Evolutionary conservation across 345 rosid genomes (phyloP), one percentile per base, ranked within the genome.

Genomic region (Eucalyptus tenuipes): DNA sequence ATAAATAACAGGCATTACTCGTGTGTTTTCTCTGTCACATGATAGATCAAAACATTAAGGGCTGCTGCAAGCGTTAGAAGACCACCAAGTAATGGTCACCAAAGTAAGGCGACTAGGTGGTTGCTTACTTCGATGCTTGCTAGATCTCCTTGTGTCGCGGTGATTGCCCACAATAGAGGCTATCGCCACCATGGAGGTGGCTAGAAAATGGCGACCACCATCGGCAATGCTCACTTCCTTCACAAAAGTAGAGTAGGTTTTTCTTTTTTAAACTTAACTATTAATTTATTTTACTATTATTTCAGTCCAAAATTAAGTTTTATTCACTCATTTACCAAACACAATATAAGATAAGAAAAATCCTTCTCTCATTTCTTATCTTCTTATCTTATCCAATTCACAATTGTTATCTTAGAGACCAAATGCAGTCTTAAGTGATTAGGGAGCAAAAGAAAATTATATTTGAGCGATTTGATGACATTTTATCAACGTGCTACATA

Each of bases 31-130:
- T 61, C 68, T 27, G 1, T 61, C 4, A 61, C 68, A 13, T 1
- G 2, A 13, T 61, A 61, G 1, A 13, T 29, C 33, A 13, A 29
- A 4, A 12, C 33, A 61, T 6, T 1, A 3, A 8, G 2, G 31
- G 8, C 68, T 4, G 0, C 2, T 4, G 10, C 20, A n/a, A 64
- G 20, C 10, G 0, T n/a, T n/a, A 10, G 37, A 64, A 64, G 75
- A n/a, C 33, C 75, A n/a, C 37, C 10, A 7, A 13, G 0, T 31
- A 14, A n/a, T 64, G 20, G 18, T 61, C 15, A n/a, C 68, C 68
- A 61, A 61, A 27, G 16, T 61, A 61, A 61, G 33, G 68, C 31
- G 37, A 64, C 3, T 14, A 1, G 75, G 2, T n/a, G 75, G 37
- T 64, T 16, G 71, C 71, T n/a, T n/a, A 29, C 37, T 14, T 2